A percentile compares a stretch with the other conserved stretches of the same genome.
phyloP scores from a whole-genome alignment of 495 filamentous ascomycete genomes.

The Aspergillus leporis region DNA sequence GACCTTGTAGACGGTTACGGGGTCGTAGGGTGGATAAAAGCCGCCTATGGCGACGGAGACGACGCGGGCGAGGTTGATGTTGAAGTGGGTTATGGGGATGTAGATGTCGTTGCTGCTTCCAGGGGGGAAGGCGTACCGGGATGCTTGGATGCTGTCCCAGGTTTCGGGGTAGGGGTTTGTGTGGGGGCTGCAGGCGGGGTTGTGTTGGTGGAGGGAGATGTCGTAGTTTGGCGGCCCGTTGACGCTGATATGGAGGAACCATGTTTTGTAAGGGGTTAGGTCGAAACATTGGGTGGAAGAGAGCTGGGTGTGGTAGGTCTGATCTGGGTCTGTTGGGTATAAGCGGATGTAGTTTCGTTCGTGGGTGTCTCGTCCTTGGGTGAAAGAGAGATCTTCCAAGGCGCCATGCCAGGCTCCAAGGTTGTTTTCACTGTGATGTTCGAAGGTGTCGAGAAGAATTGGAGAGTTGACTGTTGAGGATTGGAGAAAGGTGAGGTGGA shows the following conservation, averaged over 20 bases:
- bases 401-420: conserved; percentile 72
- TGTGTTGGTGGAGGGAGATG: conserved; percentile 73
- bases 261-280: conserved; percentile 49
- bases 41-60: conserved; percentile 70
- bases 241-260: conserved; percentile 73
- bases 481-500: conserved; percentile 21
- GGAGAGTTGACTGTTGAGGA: conserved; percentile 15
- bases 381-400: conserved; percentile 58
- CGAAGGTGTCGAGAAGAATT: conserved; percentile 70
- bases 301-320: conserved; percentile 69
- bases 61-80: conserved; percentile 56
- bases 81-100: conserved; percentile 74
- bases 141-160: conserved; percentile 71
- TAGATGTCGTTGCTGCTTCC: conserved; percentile 58
- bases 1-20: conserved; percentile 57
- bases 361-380: conserved; percentile 51
- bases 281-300: conserved; percentile 57
- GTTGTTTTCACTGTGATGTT: conserved; percentile 54
- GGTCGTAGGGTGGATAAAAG: conserved; percentile 52
- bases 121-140: conserved; percentile 48
- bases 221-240: conserved; percentile 66
- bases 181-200: conserved; percentile 57
- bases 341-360: conserved; percentile 55
- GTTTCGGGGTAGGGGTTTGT: conserved; percentile 70
- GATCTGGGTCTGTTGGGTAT: conserved; percentile 65